Evolutionary conservation across 2,329 filamentous ascomycete species (phyloP).

Genomic region (Fusarium ramigenum): DNA sequence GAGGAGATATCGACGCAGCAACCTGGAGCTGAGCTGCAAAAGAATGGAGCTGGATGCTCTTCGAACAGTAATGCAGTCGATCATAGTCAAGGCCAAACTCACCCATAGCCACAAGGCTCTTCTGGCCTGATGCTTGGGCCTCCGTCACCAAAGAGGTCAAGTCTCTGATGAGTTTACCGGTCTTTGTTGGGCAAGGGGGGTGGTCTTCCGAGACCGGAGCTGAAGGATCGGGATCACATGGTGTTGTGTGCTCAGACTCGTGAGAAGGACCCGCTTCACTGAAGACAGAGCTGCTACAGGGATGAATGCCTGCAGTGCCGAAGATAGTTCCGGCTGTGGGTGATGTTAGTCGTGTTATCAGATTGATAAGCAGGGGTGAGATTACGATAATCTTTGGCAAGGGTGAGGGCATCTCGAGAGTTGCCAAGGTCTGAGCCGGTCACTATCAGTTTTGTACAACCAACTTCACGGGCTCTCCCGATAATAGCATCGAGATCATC

Average conservation of each 20-base stretch:
- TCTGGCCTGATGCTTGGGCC: slow-evolving; percentile 57
- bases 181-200: slow-evolving; percentile 55
- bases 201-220: slow-evolving; percentile 60
- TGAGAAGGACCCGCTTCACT: slow-evolving; percentile 60
- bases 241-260: slow-evolving; percentile 59
- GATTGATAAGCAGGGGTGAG: slow-evolving; percentile 4
- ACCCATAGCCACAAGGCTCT: slow-evolving; percentile 79
- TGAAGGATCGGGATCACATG: slow-evolving; percentile 63
- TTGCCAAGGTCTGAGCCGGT: slow-evolving; percentile 89
- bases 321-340: slow-evolving; percentile 79
- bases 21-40: slow-evolving; percentile 86
- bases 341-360: background rate
- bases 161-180: slow-evolving; percentile 61
- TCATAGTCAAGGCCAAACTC: slow-evolving; percentile 98
- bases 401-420: slow-evolving; percentile 76
- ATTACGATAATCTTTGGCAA: slow-evolving; percentile 79
- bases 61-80: slow-evolving; percentile 82
- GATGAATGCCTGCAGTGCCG: slow-evolving; percentile 92
- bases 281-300: slow-evolving; percentile 86
- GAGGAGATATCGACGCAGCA: slow-evolving; percentile 72
- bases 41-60: slow-evolving; percentile 81
- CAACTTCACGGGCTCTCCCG: slow-evolving; percentile 78
- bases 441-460: slow-evolving; percentile 90
- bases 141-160: slow-evolving; percentile 72
- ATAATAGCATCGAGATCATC: slow-evolving; percentile 81